phyloP scores from a whole-genome alignment of 192 early-diverging fungal species.

The Jimgerdemannia flammicorona region DNA sequence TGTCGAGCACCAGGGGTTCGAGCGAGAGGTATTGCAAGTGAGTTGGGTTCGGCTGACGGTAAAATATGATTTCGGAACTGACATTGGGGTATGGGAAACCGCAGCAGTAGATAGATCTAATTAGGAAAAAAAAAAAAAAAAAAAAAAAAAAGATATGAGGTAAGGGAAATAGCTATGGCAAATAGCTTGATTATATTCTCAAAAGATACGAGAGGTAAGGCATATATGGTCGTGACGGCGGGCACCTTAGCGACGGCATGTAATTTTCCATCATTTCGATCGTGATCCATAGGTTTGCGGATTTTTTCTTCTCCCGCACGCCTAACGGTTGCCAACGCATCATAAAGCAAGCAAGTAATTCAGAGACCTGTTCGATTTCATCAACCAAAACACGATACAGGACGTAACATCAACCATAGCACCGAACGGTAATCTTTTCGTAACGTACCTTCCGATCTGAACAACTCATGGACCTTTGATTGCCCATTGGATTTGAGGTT shows the following conservation, averaged over 20 bases:
- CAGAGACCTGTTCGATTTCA: too few species aligned
- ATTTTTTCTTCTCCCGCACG: neutral
- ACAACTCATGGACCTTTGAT: neutral
- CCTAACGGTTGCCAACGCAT: neutral
- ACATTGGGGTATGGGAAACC: neutral
- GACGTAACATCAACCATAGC: too few species aligned
- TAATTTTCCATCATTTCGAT: neutral
- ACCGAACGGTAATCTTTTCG: too few species aligned
- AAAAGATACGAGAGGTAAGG: too few species aligned
- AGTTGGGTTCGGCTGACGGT: conserved; percentile 52
- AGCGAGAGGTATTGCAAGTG: conserved; percentile 64
- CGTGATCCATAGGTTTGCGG: neutral
- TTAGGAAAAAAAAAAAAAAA: neutral
- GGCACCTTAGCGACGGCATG: neutral
- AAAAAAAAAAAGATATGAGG: neutral
- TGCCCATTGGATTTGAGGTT: neutral
- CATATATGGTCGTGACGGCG: too few species aligned
- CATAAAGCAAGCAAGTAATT: too few species aligned
- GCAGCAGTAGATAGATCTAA: neutral
- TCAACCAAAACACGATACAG: too few species aligned
- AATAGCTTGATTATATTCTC: too few species aligned
- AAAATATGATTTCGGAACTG: conserved; percentile 36
- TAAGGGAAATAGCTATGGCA: neutral
- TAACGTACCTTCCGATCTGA: conserved; percentile 15
- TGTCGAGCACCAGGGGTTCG: conserved; percentile 62